Evolutionary conservation across 2,329 filamentous ascomycete species (phyloP), one percentile per base, ranked within the genome.

Genomic region (Ceratocystis albifundus): DNA sequence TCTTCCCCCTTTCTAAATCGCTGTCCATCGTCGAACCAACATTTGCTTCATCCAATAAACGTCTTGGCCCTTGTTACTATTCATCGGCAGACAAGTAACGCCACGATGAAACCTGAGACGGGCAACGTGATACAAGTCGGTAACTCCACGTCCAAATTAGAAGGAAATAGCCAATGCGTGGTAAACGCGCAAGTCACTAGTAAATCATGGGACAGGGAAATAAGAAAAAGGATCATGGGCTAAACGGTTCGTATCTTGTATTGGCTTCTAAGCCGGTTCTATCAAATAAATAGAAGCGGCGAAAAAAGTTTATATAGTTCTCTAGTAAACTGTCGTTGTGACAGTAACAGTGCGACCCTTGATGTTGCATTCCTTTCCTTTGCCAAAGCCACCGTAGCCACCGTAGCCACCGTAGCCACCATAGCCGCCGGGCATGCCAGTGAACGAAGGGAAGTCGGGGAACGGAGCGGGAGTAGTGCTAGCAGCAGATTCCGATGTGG

Each of bases 401-500:
- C 17, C 48, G 22, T 53, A 53, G n/a, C 48, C 48, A 12, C 48
- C 55, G 1, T 25, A 25, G n/a, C 48, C n/a, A 22, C 17, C 48
- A 53, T 53, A 53, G n/a, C 48, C 48, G 22, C 48, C 55, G 1
- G 55, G 53, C 41, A 22, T 48, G 3, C 20, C 8, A n/a, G 48
- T 59, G 30, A 28, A 45, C 8, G 64, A 68, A 2, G 62, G 64
- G 2, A 71, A 46, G 20, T 7, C 61, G 30, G 61, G 30, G 15
- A 25, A 44, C 20, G 61, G 46, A n/a, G 61, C 25, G 20, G 36
- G 36, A 5, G 61, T 62, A 50, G 44, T 48, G 44, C 30, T 50
- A 5, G 61, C 17, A 12, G 44, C 44, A 8, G 61, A 8, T 36
- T 63, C 44, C 6, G 44, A 48, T 10, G 61, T 48, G n/a, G 44